phyloP scores from a whole-genome alignment of 2,329 filamentous ascomycete species.

The Colletotrichum acutatum region DNA sequence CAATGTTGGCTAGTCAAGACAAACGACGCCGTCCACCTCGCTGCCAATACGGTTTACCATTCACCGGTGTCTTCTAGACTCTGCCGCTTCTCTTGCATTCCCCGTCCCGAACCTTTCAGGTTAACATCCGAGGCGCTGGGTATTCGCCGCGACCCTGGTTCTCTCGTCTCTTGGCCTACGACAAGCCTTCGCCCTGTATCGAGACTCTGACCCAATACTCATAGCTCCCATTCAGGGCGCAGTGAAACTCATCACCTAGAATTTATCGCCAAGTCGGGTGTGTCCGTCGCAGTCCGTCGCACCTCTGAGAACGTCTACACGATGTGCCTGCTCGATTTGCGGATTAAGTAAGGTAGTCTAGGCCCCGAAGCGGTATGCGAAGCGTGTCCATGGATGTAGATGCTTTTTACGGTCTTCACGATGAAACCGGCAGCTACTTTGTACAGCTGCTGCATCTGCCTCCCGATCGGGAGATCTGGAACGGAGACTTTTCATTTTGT shows the following conservation, averaged over 20 bases:
- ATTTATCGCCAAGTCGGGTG: neutral
- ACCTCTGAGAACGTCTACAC: neutral
- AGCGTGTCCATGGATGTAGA: neutral
- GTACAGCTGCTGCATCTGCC: neutral
- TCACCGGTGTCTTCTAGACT: neutral
- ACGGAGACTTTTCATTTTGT: neutral
- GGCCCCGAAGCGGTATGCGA: too few relatives aligned
- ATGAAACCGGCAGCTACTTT: neutral
- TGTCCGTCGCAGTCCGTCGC: neutral
- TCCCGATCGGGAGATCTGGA: neutral
- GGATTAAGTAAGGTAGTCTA: too few relatives aligned
- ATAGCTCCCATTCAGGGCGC: neutral
- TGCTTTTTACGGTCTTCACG: neutral
- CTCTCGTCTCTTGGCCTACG: conserved; percentile 7
- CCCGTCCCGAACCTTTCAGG: neutral
- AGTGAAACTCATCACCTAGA: neutral
- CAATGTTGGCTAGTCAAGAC: neutral
- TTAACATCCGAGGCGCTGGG: neutral
- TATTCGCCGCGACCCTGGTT: neutral
- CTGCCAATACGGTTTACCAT: neutral
- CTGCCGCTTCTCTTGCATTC: neutral
- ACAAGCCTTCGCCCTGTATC: conserved; percentile 25
- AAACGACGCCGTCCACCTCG: neutral
- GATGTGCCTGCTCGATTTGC: neutral
- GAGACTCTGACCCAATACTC: neutral